These are phyloP conservation scores for Tuber melanosporum DNA, from an alignment of 495 filamentous ascomycete genomes.

Conservation along the genomic window DNA sequence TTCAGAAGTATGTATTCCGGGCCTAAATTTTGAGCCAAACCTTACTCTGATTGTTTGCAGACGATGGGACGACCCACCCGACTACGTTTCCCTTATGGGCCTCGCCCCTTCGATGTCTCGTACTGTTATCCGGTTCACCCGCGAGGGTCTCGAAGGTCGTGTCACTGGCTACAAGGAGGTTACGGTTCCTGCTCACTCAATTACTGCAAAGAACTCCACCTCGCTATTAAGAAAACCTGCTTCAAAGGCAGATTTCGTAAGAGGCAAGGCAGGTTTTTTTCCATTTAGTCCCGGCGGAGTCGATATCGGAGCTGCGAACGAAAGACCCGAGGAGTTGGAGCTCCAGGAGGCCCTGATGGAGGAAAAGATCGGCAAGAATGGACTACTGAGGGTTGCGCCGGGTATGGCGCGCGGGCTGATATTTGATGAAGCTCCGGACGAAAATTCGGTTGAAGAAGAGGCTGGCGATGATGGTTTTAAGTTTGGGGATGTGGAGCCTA, in stretches of 20 bases:
- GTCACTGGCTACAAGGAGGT: constrained; percentile 94
- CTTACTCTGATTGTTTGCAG: constrained; percentile 42
- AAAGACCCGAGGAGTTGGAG: constrained; percentile 39
- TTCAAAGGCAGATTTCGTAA: constrained; percentile 80
- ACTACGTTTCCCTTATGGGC: constrained; percentile 72
- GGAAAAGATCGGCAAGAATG: constrained; percentile 54
- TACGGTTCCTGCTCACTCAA: constrained; percentile 80
- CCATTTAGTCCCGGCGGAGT: constrained; percentile 91
- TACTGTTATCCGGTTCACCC: constrained; percentile 82
- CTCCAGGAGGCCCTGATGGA: constrained; percentile 27
- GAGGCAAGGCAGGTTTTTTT: constrained; percentile 92
- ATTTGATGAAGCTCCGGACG: constrained; percentile 57
- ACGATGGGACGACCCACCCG: constrained; percentile 73
- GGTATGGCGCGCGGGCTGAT: constrained; percentile 75
- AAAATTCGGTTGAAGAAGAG: constrained; percentile 58
- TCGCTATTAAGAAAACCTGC: constrained; percentile 83
- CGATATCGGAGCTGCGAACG: constrained; percentile 68
- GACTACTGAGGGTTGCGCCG: constrained; percentile 73
- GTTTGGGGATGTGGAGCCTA: constrained; percentile 45
- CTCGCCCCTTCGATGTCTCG: constrained; percentile 86
- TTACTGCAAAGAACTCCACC: constrained; percentile 94
- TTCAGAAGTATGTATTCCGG: constrained; percentile 60
- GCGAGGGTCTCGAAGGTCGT: constrained; percentile 86
- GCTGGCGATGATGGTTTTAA: constrained; percentile 60
- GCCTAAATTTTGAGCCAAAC: not conserved